Percentiles rank a stretch among this genome's conserved stretches.
Evolutionary conservation across 2,329 filamentous ascomycete species (phyloP).

Genomic region (Neopestalotiopsis rosae): DNA sequence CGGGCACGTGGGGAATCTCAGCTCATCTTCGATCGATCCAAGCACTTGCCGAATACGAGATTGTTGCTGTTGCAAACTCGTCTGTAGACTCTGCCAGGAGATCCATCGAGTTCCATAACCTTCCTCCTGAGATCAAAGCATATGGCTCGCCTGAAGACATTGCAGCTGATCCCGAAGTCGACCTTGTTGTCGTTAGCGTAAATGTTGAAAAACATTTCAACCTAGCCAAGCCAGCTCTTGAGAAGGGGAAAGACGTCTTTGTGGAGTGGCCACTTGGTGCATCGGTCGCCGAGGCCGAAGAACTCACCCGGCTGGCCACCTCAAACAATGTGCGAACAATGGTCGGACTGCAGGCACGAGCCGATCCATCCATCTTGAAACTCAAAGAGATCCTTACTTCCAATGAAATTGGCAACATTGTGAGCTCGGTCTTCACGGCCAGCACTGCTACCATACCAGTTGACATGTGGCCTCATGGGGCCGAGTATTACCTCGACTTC

Average conservation of each 20-base stretch:
- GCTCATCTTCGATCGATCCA: constrained; percentile 44
- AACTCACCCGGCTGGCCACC: constrained; percentile 46
- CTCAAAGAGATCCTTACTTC: constrained; percentile 46
- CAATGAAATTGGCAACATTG: constrained; percentile 49
- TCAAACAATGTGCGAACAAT: constrained; percentile 46
- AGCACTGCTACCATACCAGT: constrained; percentile 15
- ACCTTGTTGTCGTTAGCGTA: constrained; percentile 51
- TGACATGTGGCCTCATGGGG: constrained; percentile 27
- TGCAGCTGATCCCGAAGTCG: constrained; percentile 50
- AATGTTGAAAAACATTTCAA: constrained; percentile 48
- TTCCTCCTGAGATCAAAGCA: constrained; percentile 39
- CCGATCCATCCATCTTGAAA: constrained; percentile 44
- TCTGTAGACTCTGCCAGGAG: constrained; percentile 45
- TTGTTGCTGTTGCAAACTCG: constrained; percentile 56
- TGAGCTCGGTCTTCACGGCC: constrained; percentile 36
- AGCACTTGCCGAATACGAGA: constrained; percentile 44
- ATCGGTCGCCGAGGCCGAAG: constrained; percentile 45
- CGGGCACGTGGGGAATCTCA: constrained; percentile 38
- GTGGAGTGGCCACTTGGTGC: constrained; percentile 55
- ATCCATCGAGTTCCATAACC: constrained; percentile 44
- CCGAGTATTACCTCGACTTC: constrained; percentile 22
- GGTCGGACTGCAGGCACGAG: constrained; percentile 52
- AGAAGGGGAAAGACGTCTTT: constrained; percentile 52
- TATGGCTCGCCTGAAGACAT: constrained; percentile 48
- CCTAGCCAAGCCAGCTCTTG: constrained; percentile 46